Evolutionary conservation across 345 rosid species (phyloP).

Genomic region (Citrus trifoliata): DNA sequence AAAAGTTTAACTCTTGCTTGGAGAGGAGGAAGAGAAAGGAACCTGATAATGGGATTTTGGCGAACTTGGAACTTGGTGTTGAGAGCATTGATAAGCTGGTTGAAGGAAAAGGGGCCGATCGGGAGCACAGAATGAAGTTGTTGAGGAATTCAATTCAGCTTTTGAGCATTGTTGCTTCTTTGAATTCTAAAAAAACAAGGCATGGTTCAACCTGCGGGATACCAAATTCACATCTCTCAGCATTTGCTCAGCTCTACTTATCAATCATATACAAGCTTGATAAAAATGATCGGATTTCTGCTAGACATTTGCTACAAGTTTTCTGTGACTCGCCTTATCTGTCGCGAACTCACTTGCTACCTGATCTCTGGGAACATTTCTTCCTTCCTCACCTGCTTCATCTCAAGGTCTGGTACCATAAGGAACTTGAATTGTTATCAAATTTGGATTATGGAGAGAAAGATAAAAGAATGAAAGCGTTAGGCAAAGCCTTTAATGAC

Average conservation of each 20-base stretch:
- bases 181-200: conserved; percentile 34
- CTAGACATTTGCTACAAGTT: conserved; percentile 54
- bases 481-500: conserved; percentile 40
- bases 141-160: conserved; percentile 35
- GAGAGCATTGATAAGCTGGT: conserved; percentile 39
- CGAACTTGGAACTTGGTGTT: conserved; percentile 38
- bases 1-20: conserved; percentile 40
- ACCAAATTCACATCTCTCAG: conserved; percentile 54
- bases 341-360: conserved; percentile 56
- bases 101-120: conserved; percentile 15
- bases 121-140: conserved; percentile 25
- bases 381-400: conserved; percentile 73
- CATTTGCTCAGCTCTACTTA: conserved; percentile 55
- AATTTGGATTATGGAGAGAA: conserved; percentile 18
- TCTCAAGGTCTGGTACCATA: conserved; percentile 56
- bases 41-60: conserved; percentile 25
- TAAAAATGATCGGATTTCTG: conserved; percentile 47
- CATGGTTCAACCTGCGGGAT: conserved; percentile 40
- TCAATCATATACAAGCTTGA: conserved; percentile 54
- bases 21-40: conserved; percentile 13
- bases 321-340: conserved; percentile 52
- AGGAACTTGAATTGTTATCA: conserved; percentile 40
- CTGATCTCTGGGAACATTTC: conserved; percentile 68
- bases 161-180: conserved; percentile 40
- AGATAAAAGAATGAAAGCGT: conserved; percentile 31